Evolutionary conservation across 441 rosid genomes (phyloP).

Genomic region (Metrosideros polymorpha): DNA sequence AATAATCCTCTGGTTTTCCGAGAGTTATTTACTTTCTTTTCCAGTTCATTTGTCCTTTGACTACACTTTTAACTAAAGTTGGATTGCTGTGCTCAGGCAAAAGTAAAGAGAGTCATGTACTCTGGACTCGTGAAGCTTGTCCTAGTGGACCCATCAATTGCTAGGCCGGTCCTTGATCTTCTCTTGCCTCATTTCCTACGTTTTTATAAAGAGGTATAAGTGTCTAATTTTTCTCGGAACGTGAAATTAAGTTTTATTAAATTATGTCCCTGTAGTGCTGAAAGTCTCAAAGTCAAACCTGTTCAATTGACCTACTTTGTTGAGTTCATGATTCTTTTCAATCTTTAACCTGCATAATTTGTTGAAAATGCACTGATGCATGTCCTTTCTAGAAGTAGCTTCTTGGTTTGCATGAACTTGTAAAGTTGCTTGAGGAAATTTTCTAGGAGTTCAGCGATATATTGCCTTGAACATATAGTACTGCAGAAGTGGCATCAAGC

Average conservation of each 20-base stretch:
- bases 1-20: not conserved
- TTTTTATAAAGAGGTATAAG: constrained; percentile 58
- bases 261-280: not conserved
- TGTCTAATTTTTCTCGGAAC: not conserved
- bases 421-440: not conserved
- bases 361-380: not conserved
- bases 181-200: constrained; percentile 67
- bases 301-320: not conserved
- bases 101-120: constrained; percentile 48
- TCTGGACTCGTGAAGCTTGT: constrained; percentile 68
- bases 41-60: not conserved
- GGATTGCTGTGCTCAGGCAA: constrained; percentile 36
- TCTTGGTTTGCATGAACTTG: not conserved
- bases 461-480: not conserved
- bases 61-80: constrained; percentile 4
- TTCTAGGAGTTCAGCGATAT: not conserved
- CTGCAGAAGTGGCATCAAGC: not conserved
- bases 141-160: constrained; percentile 49
- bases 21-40: not conserved
- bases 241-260: not conserved
- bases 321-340: not conserved
- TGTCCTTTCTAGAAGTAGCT: not conserved
- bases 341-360: not conserved
- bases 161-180: constrained; percentile 51
- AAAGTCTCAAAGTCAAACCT: not conserved